Base-by-base conservation (phyloP, 345 rosid species). In the Clarkia xantiana region DNA sequence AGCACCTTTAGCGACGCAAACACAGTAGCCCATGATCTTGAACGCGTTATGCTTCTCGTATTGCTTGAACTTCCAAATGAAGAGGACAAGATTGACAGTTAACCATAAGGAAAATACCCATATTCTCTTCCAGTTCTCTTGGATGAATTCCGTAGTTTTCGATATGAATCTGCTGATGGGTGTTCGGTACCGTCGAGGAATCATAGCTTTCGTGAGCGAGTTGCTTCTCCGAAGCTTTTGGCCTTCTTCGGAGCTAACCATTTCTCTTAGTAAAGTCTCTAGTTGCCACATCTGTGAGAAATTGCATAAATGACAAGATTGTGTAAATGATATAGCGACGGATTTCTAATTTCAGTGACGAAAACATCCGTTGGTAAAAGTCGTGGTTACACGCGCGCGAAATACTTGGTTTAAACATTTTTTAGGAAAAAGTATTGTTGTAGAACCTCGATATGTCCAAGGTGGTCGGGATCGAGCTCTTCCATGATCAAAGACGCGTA, bases 401-500 rank as follows among this genome's bases (percentile, higher is more conserved):
- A n/a, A n/a, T n/a, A n/a, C n/a, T n/a, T n/a, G n/a, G n/a, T n/a
- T n/a, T n/a, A n/a, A n/a, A n/a, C n/a, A n/a, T n/a, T n/a, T n/a
- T n/a, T n/a, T n/a, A n/a, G 22, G 16, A 62, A 16, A 12, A 18
- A 15, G 16, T 16, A 14, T 18, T 14, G 51, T 1, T 45, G 1
- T n/a, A 46, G 48, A 34, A 90, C 97, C 94, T 87, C 98, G 40
- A 91, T 91, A 53, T 84, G 79, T 57, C 98, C 98, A 0, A 60
- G 67, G 22, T 80, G 83, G 62, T 87, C 96, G 7, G 98, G 98
- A 51, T 91, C 98, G 13, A 91, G 93, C 74, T 91, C 94, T 69
- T 91, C 98, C 98, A 91, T 91, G 68, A 91, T 91, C 46, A 91
- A 63, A 55, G 84, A 52, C 12, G 98, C 84, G 45, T 91, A 91